Evolutionary conservation across 129 eudicot genomes (phyloP).

Genomic region (Arctium lappa): DNA sequence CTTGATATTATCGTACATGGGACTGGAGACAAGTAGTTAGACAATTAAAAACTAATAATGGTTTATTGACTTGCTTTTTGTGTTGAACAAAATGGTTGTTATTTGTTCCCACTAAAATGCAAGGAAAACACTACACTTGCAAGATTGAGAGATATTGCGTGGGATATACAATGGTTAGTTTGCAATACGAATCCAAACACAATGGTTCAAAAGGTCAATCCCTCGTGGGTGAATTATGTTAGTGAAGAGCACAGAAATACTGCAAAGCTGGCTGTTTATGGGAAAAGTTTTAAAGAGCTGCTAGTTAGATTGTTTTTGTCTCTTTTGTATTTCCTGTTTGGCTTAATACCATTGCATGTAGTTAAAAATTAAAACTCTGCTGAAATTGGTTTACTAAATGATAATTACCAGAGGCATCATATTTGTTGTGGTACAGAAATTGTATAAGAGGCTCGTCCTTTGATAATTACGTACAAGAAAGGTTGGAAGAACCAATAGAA

Average conservation of each 20-base stretch:
- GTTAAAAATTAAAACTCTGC: neutral
- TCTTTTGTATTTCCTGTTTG: neutral
- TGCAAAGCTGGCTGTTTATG: constrained; percentile 2
- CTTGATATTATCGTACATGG: neutral
- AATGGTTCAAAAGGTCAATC: neutral
- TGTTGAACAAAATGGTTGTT: neutral
- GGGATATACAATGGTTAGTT: neutral
- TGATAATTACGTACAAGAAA: neutral
- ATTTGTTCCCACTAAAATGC: neutral
- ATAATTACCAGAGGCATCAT: neutral
- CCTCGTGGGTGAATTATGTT: neutral
- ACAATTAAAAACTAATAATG: neutral
- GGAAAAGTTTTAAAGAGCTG: constrained; percentile 6
- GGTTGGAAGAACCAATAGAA: neutral
- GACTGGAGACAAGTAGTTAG: neutral
- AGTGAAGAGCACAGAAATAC: constrained; percentile 6
- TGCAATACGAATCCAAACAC: neutral
- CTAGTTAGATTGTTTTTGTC: neutral
- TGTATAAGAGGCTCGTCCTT: neutral
- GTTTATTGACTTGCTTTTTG: constrained; percentile 9
- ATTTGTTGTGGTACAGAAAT: neutral
- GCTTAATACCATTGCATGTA: neutral
- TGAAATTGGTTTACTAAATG: constrained; percentile 11
- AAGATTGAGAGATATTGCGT: neutral
- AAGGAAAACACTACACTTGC: neutral